phyloP scores from a whole-genome alignment of 2,329 filamentous ascomycete species.

The Diaporthe sp. region DNA sequence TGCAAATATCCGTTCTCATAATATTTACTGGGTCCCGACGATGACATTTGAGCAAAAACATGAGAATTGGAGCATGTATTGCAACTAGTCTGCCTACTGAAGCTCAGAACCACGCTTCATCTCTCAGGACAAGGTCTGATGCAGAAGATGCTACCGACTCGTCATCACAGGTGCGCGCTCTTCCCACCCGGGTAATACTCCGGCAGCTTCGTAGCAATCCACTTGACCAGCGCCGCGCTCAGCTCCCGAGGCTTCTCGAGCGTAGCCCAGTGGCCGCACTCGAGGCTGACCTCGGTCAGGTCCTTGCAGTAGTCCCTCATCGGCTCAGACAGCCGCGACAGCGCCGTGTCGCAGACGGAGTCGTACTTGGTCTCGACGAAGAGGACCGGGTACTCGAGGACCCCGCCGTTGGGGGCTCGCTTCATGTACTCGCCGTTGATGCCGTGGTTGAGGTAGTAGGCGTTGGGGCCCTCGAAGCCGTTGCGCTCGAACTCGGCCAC shows the following conservation, averaged over 20 bases:
- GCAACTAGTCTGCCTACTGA: neutral
- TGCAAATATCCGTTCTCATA: too few species aligned
- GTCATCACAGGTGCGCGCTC: neutral
- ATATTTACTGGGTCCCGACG: neutral
- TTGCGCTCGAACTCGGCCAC: conserved; percentile 54
- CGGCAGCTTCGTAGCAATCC: conserved; percentile 40
- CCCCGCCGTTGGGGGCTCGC: conserved; percentile 47
- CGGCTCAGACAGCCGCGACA: conserved; percentile 51
- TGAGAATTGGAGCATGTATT: neutral
- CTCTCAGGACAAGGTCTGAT: neutral
- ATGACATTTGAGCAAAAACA: neutral
- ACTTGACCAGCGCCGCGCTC: conserved; percentile 47
- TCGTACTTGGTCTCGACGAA: conserved; percentile 56
- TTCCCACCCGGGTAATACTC: neutral
- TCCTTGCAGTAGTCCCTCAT: conserved; percentile 53
- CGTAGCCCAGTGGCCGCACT: conserved; percentile 54
- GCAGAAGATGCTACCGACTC: neutral
- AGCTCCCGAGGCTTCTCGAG: conserved; percentile 47
- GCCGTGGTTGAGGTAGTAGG: conserved; percentile 58
- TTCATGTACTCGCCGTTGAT: conserved; percentile 56
- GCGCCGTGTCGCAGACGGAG: conserved; percentile 52
- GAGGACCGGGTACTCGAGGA: conserved; percentile 53
- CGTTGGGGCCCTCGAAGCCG: conserved; percentile 51
- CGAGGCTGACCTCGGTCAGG: conserved; percentile 54
- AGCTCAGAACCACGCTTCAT: neutral